These are phyloP conservation scores for Ogataea chonburiensis DNA, from an alignment of 805 yeast species.

Conservation along the genomic window DNA sequence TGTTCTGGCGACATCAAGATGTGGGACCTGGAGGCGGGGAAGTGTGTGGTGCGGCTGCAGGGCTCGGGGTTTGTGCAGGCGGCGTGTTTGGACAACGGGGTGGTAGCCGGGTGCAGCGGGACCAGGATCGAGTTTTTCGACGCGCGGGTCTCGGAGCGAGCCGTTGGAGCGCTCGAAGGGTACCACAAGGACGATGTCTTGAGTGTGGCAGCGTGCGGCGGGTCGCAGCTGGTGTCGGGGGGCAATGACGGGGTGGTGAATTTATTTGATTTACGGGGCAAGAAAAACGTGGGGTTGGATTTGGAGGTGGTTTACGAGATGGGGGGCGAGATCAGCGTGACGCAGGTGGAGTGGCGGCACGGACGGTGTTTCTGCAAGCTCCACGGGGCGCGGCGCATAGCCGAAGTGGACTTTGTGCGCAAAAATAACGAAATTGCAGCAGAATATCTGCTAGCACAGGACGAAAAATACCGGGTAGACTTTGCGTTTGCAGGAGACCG, in stretches of 20 bases:
- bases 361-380: conserved; percentile 13
- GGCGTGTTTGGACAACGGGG: conserved; percentile 10
- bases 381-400: conserved; percentile 15
- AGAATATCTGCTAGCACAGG: conserved; percentile 6
- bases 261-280: conserved; percentile 17
- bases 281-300: conserved; percentile 14
- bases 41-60: not conserved
- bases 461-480: conserved; percentile 15
- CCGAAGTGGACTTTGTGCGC: conserved; percentile 13
- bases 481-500: conserved; percentile 9
- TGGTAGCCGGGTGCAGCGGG: conserved; percentile 15
- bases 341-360: conserved; percentile 11
- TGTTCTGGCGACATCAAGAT: conserved; percentile 20
- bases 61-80: conserved; percentile 12
- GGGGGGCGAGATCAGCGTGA: conserved; percentile 12
- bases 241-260: conserved; percentile 23
- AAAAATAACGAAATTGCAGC: conserved; percentile 12
- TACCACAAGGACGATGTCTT: conserved; percentile 20
- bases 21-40: conserved; percentile 15
- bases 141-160: conserved; percentile 9
- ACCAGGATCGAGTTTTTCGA: conserved; percentile 17
- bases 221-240: conserved; percentile 15
- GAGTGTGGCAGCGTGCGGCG: conserved; percentile 8
- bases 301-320: conserved; percentile 16
- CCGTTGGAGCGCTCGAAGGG: conserved; percentile 10